These are phyloP conservation scores for Flueggea neowawraea DNA, from an alignment of 441 rosid genomes.

Conservation along the genomic window DNA sequence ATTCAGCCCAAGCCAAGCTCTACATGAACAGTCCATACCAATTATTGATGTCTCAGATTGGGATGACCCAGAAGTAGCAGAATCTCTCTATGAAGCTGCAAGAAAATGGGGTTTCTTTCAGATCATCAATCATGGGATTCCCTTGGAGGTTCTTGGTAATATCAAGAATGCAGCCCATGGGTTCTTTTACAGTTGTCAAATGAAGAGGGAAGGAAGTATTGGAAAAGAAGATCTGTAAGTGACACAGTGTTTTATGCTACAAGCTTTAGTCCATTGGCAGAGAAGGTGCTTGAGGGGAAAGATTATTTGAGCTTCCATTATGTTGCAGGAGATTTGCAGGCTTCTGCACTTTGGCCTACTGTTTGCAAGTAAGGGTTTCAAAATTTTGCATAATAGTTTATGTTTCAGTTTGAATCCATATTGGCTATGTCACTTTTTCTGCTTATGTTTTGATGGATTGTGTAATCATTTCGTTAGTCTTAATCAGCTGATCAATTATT, in stretches of 20 bases:
- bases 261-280: constrained; percentile 37
- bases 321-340: constrained; percentile 16
- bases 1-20: background rate
- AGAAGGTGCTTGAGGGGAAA: constrained; percentile 44
- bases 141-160: constrained; percentile 10
- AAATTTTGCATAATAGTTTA: background rate
- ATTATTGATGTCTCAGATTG: constrained; percentile 27
- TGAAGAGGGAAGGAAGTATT: constrained; percentile 33
- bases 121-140: constrained; percentile 23
- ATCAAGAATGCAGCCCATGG: constrained; percentile 25
- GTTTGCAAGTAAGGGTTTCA: constrained; percentile 17
- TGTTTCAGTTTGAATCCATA: too few species aligned
- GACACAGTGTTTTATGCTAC: constrained; percentile 35
- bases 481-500: too few species aligned
- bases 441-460: too few species aligned
- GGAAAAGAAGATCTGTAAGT: constrained; percentile 32
- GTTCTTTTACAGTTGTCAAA: constrained; percentile 28
- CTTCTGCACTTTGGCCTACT: constrained; percentile 25
- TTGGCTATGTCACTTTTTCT: too few species aligned
- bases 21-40: constrained; percentile 18
- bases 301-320: constrained; percentile 26
- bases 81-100: constrained; percentile 38
- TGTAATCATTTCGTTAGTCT: too few species aligned
- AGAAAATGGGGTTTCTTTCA: constrained; percentile 37
- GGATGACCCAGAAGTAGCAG: constrained; percentile 23